These are phyloP conservation scores for Atkinsonella hypoxylon DNA, from an alignment of 2,329 filamentous ascomycete species.

Conservation along the genomic window DNA sequence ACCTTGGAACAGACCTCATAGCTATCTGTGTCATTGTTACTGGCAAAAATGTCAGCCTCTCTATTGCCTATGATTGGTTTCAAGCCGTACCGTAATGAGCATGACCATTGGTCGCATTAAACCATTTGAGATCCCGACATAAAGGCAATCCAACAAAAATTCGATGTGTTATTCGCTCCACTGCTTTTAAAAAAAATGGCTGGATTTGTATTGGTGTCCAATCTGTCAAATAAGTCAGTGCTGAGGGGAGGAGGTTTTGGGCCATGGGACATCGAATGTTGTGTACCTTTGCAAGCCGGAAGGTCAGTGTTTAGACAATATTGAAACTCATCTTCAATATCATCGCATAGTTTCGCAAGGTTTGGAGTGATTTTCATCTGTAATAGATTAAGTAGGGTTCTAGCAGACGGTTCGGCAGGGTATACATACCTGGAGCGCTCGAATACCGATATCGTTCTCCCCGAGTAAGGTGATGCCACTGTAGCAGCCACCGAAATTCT, in stretches of 20 bases:
- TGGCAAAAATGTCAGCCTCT: not conserved
- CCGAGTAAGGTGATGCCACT: constrained; percentile 5
- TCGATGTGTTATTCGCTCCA: constrained; percentile 5
- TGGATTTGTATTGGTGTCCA: constrained; percentile 6
- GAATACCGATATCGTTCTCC: constrained; percentile 7
- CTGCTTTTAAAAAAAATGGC: constrained; percentile 3
- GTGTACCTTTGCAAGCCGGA: constrained; percentile 6
- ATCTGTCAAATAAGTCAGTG: constrained; percentile 1
- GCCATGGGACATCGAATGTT: not conserved
- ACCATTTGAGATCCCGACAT: constrained; percentile 6
- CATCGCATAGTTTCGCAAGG: constrained; percentile 4
- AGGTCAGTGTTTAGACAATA: constrained; percentile 1
- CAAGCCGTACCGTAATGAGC: constrained; percentile 5
- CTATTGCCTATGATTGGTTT: not conserved
- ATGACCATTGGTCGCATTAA: constrained; percentile 2
- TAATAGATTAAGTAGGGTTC: not conserved
- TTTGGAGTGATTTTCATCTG: constrained; percentile 8
- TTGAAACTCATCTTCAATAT: constrained; percentile 7
- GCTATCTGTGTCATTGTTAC: constrained; percentile 8
- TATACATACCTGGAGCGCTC: constrained; percentile 6
- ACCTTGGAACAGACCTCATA: constrained; percentile 5
- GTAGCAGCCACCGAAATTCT: constrained; percentile 9
- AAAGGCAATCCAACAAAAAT: constrained; percentile 6
- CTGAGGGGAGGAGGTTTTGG: not conserved
- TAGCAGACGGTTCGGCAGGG: not conserved